Percentiles rank a stretch among this genome's conserved stretches.
Conservation (phyloP, 2,329 filamentous ascomycete species). For the Kalmusia sp. region DNA sequence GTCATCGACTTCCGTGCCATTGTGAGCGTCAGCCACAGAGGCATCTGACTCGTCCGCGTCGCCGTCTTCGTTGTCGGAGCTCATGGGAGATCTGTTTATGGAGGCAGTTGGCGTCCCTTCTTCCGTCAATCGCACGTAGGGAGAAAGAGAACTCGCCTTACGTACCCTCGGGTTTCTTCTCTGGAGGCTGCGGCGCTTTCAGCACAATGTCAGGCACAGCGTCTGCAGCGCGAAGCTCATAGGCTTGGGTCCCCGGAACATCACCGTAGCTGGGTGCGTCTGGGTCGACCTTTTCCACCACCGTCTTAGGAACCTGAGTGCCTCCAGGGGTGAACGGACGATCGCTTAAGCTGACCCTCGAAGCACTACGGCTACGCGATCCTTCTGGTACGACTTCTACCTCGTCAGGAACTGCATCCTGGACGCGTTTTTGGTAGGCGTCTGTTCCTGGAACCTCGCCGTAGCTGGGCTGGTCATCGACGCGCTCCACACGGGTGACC, state of each 20-base stretch:
- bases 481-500: constrained; percentile 67
- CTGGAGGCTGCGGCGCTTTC: constrained; percentile 53
- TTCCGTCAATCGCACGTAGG: constrained; percentile 66
- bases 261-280: constrained; percentile 65
- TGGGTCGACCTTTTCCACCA: constrained; percentile 68
- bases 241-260: constrained; percentile 66
- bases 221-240: constrained; percentile 64
- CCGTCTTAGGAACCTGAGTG: constrained; percentile 62
- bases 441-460: constrained; percentile 68
- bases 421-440: constrained; percentile 64
- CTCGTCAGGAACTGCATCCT: constrained; percentile 70
- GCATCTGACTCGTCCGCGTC: constrained; percentile 19
- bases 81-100: constrained; percentile 58
- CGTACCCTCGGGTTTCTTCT: constrained; percentile 64
- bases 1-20: constrained; percentile 38
- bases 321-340: constrained; percentile 59
- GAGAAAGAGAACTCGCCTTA: constrained; percentile 48
- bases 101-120: constrained; percentile 64
- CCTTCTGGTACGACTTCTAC: constrained; percentile 62
- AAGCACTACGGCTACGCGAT: constrained; percentile 46
- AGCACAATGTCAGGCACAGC: constrained; percentile 65
- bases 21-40: constrained; percentile 15
- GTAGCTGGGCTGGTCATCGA: constrained; percentile 64
- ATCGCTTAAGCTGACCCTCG: constrained; percentile 51
- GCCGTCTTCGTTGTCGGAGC: constrained; percentile 44